Evolutionary conservation across 352 stramenopile genomes (phyloP), one percentile per base, ranked within the genome.

Genomic region (Globisporangium splendens): DNA sequence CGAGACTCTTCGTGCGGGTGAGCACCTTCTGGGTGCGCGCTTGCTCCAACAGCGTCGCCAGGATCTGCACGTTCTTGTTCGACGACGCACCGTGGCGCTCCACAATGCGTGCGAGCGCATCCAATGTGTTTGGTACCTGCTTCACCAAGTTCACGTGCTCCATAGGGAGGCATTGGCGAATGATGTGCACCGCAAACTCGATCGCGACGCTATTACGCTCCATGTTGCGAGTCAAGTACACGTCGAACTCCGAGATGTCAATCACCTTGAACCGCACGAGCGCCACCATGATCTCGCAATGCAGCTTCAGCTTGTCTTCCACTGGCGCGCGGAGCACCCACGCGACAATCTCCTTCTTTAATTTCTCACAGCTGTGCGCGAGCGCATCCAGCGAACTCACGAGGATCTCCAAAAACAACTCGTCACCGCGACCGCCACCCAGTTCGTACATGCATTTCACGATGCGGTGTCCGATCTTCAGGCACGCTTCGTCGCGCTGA

Each of bases 371-470:
- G 59, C 83, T 95, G 47, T 91, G 76, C 22, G 95, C 90, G 12
- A 99, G 74, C 52, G 91, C 95, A 56, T 98, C 93, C 42, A 99
- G 79, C 11, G 98, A 89, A 42, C 83, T 93, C 57, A 98, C 95
- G 22, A 98, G 75, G 50, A 97, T 95, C 74, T 99, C 97, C 18
- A 99, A 68, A 18, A 97, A 89, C 17, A 98, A 72, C 66, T 98
- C 93, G 38, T 97, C 89, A 18, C 96, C 84, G 49, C 82, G 83
- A 10, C 83, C 82, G 24, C 81, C 79, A 15, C 83, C 83, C 18
- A 95, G 65, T 62, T 99, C 95, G 59, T 99, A 99, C 63, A 99
- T 90, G 51, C 95, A 95, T 76, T 99, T 99, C 61, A 99, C 98
- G 54, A 99, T 97, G 21, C 83, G 86, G 65, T 99, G 95, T 1